A percentile compares a stretch with the other conserved stretches of the same genome.
These are phyloP conservation scores for Ascochyta koolunga DNA, from an alignment of 2,329 filamentous ascomycete genomes.

Conservation along the genomic window DNA sequence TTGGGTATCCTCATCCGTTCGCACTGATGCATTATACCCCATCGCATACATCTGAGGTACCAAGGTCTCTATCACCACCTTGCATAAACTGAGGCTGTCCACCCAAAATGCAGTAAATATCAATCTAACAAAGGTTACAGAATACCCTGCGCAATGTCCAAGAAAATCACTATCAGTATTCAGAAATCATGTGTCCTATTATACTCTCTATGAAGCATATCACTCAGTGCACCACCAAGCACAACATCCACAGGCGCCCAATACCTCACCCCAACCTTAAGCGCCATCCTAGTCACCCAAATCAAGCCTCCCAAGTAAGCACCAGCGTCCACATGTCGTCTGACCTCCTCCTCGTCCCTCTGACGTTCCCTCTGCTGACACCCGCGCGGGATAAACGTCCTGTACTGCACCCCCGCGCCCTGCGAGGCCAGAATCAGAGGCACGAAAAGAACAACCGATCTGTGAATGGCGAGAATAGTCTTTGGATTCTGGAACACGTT, in stretches of 20 bases:
- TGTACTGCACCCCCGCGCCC: constrained; percentile 1
- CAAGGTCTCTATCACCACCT: too few species aligned
- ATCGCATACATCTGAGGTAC: too few species aligned
- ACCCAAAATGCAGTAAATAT: too few species aligned
- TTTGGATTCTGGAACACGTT: constrained; percentile 3
- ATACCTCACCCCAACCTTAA: constrained; percentile 1
- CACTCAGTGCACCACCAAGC: not conserved
- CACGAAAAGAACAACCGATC: not conserved
- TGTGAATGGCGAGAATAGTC: not conserved
- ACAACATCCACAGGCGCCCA: constrained; percentile 10
- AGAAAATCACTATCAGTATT: not conserved
- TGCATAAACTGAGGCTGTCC: too few species aligned
- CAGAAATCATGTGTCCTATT: not conserved
- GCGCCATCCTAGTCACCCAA: constrained; percentile 2
- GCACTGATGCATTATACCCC: too few species aligned
- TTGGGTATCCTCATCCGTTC: too few species aligned
- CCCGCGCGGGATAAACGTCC: constrained; percentile 4
- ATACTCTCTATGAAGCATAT: constrained; percentile 7
- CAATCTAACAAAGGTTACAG: too few species aligned
- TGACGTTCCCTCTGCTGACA: not conserved
- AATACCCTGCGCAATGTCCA: too few species aligned
- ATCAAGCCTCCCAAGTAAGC: constrained; percentile 1
- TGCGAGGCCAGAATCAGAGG: not conserved
- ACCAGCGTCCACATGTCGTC: constrained; percentile 1
- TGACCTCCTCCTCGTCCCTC: constrained; percentile 1